Conservation (phyloP, 495 filamentous ascomycete species). For the Xylaria scruposa region DNA sequence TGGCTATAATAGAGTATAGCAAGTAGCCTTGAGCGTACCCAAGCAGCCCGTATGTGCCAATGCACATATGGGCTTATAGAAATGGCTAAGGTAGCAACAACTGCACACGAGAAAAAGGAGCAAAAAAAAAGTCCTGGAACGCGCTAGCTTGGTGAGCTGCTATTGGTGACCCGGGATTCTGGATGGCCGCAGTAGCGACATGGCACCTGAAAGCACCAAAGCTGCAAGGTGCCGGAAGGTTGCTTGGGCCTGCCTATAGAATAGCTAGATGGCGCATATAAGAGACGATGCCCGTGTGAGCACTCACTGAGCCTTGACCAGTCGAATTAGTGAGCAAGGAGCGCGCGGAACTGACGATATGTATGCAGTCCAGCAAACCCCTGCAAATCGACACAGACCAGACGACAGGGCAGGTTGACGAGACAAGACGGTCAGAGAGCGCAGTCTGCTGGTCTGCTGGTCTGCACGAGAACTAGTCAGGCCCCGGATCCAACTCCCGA, state of each 20-base stretch:
- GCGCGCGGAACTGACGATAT: not conserved
- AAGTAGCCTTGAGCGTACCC: not conserved
- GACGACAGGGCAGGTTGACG: not conserved
- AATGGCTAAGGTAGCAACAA: not conserved
- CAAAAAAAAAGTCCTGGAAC: not conserved
- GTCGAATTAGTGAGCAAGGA: slow-evolving; percentile 4
- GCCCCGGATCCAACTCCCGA: slow-evolving; percentile 1
- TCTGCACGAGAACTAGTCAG: slow-evolving; percentile 17
- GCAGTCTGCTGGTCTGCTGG: too few relatives aligned
- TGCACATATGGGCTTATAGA: slow-evolving; percentile 17
- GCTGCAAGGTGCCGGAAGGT: slow-evolving; percentile 25
- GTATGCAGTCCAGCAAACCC: slow-evolving; percentile 1
- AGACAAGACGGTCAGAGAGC: slow-evolving; percentile 20
- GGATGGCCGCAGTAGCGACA: slow-evolving; percentile 29
- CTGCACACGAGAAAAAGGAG: slow-evolving; percentile 8
- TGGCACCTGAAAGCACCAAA: slow-evolving; percentile 24
- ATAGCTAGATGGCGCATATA: slow-evolving; percentile 13
- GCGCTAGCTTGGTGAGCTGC: slow-evolving; percentile 13
- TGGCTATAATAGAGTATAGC: not conserved
- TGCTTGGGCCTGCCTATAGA: slow-evolving; percentile 18
- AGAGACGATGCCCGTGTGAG: slow-evolving; percentile 7
- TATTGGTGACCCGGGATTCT: slow-evolving; percentile 30
- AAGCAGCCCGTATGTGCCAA: slow-evolving; percentile 15
- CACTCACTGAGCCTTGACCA: not conserved
- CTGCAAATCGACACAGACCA: not conserved